Conservation (phyloP, 495 filamentous ascomycete species). For the Bathelium albidoporum region DNA sequence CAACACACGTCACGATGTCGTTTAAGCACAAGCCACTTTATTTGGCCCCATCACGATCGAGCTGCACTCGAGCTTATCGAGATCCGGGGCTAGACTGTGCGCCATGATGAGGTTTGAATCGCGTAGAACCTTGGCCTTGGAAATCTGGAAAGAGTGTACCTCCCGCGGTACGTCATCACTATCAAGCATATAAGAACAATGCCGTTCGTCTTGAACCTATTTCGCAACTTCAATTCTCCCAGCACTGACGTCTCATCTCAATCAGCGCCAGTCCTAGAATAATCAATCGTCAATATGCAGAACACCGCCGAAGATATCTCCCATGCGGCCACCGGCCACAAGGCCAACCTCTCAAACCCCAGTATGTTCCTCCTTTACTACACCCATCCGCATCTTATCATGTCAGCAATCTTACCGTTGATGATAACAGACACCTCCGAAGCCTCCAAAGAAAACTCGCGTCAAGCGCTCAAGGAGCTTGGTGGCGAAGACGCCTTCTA, state of each 20-base stretch:
- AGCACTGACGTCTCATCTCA: neutral
- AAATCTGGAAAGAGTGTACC: too few relatives aligned
- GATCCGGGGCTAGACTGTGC: too few relatives aligned
- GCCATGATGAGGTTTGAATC: too few relatives aligned
- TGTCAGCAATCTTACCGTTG: neutral
- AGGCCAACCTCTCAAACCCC: neutral
- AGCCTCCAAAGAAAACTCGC: constrained; percentile 8
- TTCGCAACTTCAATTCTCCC: neutral
- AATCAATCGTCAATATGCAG: neutral
- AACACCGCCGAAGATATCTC: neutral
- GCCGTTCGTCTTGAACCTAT: too few relatives aligned
- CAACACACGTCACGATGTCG: too few relatives aligned
- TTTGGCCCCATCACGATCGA: too few relatives aligned
- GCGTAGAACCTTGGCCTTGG: too few relatives aligned
- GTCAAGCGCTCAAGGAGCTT: constrained; percentile 10
- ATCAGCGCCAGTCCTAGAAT: too few relatives aligned
- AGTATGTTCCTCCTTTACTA: neutral
- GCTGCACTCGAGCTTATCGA: too few relatives aligned
- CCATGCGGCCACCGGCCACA: neutral
- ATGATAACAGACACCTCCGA: constrained; percentile 9
- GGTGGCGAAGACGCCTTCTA: constrained; percentile 16
- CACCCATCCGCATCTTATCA: neutral
- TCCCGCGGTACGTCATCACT: too few relatives aligned
- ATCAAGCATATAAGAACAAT: too few relatives aligned
- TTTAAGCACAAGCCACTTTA: too few relatives aligned